Percentiles rank a stretch among this genome's conserved stretches.
Evolutionary conservation across 805 yeast species (phyloP).

Genomic region (Candida ortonii): DNA sequence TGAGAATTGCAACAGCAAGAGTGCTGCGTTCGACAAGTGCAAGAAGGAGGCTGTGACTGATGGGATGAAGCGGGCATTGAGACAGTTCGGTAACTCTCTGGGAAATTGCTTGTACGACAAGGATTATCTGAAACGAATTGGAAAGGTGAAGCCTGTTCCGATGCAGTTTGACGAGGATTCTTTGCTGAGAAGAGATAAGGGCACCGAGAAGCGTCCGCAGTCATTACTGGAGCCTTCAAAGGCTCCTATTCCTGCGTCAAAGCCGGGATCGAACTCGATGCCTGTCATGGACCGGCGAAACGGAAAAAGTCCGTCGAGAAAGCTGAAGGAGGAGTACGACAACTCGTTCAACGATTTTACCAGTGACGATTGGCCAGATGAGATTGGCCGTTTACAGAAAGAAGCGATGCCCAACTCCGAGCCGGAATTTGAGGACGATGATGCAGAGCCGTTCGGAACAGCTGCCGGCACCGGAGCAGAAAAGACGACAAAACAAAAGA

Average conservation of each 20-base stretch:
- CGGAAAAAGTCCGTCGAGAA: conserved; percentile 1
- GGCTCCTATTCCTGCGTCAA: conserved; percentile 4
- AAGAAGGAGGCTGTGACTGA: conserved; percentile 84
- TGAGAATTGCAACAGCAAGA: conserved; percentile 67
- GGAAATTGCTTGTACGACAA: conserved; percentile 86
- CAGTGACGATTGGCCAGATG: conserved; percentile 43
- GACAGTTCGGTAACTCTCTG: conserved; percentile 76
- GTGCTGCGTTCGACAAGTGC: conserved; percentile 75
- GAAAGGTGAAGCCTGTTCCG: conserved; percentile 39
- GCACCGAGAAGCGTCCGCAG: conserved; percentile 3
- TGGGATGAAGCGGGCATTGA: conserved; percentile 72
- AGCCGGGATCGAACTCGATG: conserved; percentile 14
- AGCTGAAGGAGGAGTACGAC: conserved; percentile 29
- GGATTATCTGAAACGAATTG: conserved; percentile 52
- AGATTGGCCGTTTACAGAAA: conserved; percentile 13
- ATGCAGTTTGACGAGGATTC: conserved; percentile 29
- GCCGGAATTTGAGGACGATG: conserved; percentile 29
- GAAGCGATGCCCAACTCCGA: conserved; percentile 24
- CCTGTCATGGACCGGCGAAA: conserved; percentile 6
- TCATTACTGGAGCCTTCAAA: conserved; percentile 11
- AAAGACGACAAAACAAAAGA: no score
- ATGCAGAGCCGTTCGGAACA: not conserved
- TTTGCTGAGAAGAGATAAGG: conserved; percentile 30
- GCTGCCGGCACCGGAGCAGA: no score
- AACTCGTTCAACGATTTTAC: conserved; percentile 48